phyloP scores from a whole-genome alignment of 2,329 filamentous ascomycete genomes.

The Periglandula ipomoeae region DNA sequence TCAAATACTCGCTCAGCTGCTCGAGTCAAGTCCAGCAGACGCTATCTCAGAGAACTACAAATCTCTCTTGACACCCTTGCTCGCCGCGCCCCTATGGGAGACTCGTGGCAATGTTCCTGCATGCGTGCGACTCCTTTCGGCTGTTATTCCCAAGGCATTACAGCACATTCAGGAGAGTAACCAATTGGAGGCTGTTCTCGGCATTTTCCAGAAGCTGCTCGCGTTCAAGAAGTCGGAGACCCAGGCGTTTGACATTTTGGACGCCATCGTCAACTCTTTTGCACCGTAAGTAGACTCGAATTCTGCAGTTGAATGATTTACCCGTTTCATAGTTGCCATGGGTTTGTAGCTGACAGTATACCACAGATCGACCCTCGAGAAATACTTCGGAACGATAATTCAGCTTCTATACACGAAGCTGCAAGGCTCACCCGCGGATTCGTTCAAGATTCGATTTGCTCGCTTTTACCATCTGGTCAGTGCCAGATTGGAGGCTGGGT shows the following conservation, averaged over 20 bases:
- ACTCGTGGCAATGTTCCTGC: constrained; percentile 88
- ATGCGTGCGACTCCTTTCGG: constrained; percentile 72
- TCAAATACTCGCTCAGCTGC: constrained; percentile 83
- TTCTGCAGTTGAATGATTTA: no score
- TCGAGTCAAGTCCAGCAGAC: constrained; percentile 77
- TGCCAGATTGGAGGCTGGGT: constrained; percentile 66
- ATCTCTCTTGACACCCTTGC: constrained; percentile 65
- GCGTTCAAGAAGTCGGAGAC: constrained; percentile 74
- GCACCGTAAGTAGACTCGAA: constrained; percentile 50
- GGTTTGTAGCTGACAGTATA: no score
- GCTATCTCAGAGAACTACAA: constrained; percentile 74
- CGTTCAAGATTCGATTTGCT: constrained; percentile 77
- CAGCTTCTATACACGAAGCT: constrained; percentile 72
- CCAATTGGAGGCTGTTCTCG: constrained; percentile 80
- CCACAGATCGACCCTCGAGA: constrained; percentile 52
- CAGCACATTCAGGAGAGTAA: constrained; percentile 66
- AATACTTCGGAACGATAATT: constrained; percentile 72
- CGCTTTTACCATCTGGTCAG: constrained; percentile 92
- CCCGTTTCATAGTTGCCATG: no score
- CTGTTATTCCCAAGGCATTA: constrained; percentile 71
- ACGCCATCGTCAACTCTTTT: constrained; percentile 66
- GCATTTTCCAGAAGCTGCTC: constrained; percentile 89
- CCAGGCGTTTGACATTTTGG: constrained; percentile 83
- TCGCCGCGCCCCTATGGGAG: constrained; percentile 82
- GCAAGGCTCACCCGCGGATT: constrained; percentile 61